Base-by-base conservation (phyloP, 129 eudicot genomes). In the Saposhnikovia divaricata region DNA sequence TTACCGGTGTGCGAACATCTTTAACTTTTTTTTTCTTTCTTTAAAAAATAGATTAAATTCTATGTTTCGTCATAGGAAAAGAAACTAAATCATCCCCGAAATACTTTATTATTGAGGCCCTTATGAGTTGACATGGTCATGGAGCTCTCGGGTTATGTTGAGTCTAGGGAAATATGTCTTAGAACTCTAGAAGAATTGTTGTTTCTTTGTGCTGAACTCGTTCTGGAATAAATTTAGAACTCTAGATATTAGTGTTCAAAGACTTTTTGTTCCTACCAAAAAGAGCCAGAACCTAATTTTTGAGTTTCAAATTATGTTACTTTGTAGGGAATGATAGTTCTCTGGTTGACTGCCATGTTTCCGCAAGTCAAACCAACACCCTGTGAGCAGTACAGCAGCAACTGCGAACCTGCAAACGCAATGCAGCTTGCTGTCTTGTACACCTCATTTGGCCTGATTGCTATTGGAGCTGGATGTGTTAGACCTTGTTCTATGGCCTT, bases 331-430 rank as follows among this genome's bases (percentile, higher is more conserved):
- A 80, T 83, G 86, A 80, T 75, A 74, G 84, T 84, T 21, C 82
- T 92, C 1, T 92, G 97, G 96, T 70, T 82, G 55, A 92, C 97
- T 28, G 66, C 97, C 37, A 57, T 90, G 37, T 61, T 92, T 79
- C 96, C 96, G 31, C 88, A 80, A 63, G 78, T 88, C 28, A 86
- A 78, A 76, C 97, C 96, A 39, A 51, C 87, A 51, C 84, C 91
- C 23, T 92, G 96, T 79, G 53, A 74, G 34, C 50, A 37, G 44
- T 65, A 28, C 45, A 51, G 50, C 19, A 15, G 43, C 34, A 55
- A 21, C 81, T 89, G 92, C 74, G 84, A 18, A 59, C 40, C 83
- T 5, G 75, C 96, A 53, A 82, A 88, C 14, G 44, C 81, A 27
- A 25, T 51, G 31, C 96, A 91, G 74, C 80, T 81, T 39, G 77